phyloP scores from a whole-genome alignment of 106 monocot species.

The Dioscorea alata region DNA sequence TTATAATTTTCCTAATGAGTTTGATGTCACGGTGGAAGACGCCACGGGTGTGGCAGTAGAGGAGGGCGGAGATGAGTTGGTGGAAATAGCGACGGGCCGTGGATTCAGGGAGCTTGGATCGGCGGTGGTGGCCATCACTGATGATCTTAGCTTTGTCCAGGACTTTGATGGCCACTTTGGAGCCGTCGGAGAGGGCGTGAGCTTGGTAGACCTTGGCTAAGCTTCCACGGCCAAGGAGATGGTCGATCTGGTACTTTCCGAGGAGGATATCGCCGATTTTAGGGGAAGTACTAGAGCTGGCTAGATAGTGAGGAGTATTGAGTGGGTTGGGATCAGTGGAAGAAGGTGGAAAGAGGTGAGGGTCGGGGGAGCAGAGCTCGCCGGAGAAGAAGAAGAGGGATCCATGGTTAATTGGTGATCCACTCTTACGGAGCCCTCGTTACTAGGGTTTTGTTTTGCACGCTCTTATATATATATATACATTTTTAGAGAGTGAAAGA shows the following conservation, averaged over 20 bases:
- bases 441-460: no score
- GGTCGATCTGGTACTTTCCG: constrained; percentile 4
- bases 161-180: constrained; percentile 1
- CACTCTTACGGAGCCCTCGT: no score
- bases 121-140: constrained; percentile 11
- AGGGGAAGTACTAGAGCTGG: background rate
- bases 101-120: constrained; percentile 23
- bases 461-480: no score
- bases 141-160: background rate
- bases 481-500: no score
- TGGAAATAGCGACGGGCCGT: constrained; percentile 44
- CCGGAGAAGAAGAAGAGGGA: background rate
- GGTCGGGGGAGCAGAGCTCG: no score
- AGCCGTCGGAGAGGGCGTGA: background rate
- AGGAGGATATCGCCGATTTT: background rate
- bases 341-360: background rate
- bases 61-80: constrained; percentile 72
- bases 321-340: constrained; percentile 3
- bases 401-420: no score
- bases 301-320: background rate
- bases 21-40: constrained; percentile 87
- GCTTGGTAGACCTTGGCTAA: constrained; percentile 9
- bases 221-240: constrained; percentile 3
- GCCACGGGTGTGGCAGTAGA: constrained; percentile 86
- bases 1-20: no score